Base-by-base conservation (phyloP, 257 asterid genomes). In the Perilla frutescens region DNA sequence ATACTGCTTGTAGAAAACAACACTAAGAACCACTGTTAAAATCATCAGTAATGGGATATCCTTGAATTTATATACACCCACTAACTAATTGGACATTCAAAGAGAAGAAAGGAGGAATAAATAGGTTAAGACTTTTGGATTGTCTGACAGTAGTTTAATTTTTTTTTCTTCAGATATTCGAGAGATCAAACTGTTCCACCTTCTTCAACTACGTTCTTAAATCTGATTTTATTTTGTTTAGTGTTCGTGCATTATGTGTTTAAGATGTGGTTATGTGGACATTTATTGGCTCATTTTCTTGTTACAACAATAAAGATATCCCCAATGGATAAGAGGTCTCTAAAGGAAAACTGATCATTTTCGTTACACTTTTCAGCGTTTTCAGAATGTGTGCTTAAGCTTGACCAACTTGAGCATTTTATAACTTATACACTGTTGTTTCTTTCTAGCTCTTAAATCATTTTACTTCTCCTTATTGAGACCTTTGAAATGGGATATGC, bases 231-330 rank as follows among this genome's bases (percentile, higher is more conserved):
- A 7, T 58, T 32, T 32, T 10, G 20, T 36, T 12, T 32, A 13
- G 65, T 44, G 11, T 48, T 29, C 36, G 5, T 44, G 70, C 29
- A 40, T 65, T 47, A 65, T 32, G 45, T 66, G 45, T 12, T 66
- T 2, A 48, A 26, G n/a, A 48, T 66, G 47, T 66, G 71, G 47
- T 66, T 29, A 6, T 12, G 29, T 47, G 3, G 51, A 10, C 54
- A 20, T 15, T 15, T 64, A 11, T 7, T 3, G 49, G 49, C 49
- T 44, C 9, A 11, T 13, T 8, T 3, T 61, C 36, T n/a, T 15
- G n/a, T 47, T 47, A 47, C 40, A 37, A 20, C 5, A 13, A 9
- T 43, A 43, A 63, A 15, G 15, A 40, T 61, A 61, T 20, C 50
- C 5, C 39, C 34, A 15, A 43, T 43, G 39, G 54, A 20, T n/a